These are phyloP conservation scores for Diospyros kaki DNA, from an alignment of 148 eudicot genomes.

Conservation along the genomic window DNA sequence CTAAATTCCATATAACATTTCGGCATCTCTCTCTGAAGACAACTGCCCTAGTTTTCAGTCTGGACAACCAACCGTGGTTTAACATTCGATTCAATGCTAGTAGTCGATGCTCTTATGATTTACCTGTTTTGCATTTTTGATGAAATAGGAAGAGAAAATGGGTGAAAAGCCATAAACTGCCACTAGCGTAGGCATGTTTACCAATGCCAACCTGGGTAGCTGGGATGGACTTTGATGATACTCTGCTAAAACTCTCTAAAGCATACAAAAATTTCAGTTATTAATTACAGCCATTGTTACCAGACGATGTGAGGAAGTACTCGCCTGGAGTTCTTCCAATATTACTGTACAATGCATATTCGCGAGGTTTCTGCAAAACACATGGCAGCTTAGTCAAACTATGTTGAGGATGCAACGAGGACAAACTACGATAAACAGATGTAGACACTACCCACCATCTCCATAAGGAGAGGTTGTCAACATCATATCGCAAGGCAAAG, in stretches of 20 bases:
- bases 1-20: neutral
- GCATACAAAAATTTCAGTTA: neutral
- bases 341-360: conserved; percentile 5
- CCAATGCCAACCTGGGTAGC: conserved; percentile 29
- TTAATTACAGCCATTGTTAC: neutral
- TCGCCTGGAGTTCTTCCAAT: conserved; percentile 3
- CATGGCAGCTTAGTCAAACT: neutral
- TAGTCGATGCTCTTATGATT: too few relatives aligned
- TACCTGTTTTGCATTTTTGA: too few relatives aligned
- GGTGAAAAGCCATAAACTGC: conserved; percentile 5
- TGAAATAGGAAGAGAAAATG: neutral
- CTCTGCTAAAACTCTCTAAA: neutral
- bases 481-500: neutral
- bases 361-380: conserved; percentile 3
- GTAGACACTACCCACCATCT: too few relatives aligned
- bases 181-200: conserved; percentile 24
- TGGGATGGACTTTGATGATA: neutral
- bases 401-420: neutral
- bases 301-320: too few relatives aligned
- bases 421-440: too few relatives aligned
- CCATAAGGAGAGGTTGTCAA: too few relatives aligned
- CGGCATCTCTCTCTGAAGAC: neutral
- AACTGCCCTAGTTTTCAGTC: neutral
- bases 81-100: too few relatives aligned
- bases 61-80: neutral